Conservation (phyloP, 2,329 filamentous ascomycete species). For the Arthrobotrys iridis region DNA sequence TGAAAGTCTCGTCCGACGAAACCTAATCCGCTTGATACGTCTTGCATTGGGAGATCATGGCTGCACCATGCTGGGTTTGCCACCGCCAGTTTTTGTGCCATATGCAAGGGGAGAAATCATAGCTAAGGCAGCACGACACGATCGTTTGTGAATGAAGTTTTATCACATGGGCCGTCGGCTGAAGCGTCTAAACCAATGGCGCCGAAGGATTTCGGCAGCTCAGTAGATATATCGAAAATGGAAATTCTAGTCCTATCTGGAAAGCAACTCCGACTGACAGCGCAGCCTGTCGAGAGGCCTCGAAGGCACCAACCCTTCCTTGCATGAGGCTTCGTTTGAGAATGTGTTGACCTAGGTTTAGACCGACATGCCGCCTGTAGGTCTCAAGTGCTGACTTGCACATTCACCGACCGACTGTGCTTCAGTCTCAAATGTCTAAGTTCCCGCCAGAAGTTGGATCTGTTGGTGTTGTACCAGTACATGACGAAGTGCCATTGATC, state of each 20-base stretch:
- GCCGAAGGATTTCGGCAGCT: slow-evolving; percentile 4
- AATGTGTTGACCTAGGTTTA: slow-evolving; percentile 36
- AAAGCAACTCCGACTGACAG: slow-evolving; percentile 28
- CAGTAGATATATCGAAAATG: slow-evolving; percentile 17
- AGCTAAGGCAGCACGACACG: slow-evolving; percentile 33
- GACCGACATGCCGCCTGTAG: not conserved
- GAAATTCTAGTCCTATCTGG: slow-evolving; percentile 38
- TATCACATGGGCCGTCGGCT: slow-evolving; percentile 52
- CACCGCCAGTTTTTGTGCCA: slow-evolving; percentile 30
- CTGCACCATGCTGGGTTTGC: slow-evolving; percentile 40
- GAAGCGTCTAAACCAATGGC: slow-evolving; percentile 44
- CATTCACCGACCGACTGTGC: not conserved
- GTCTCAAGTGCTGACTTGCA: not conserved
- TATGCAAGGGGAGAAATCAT: slow-evolving; percentile 13
- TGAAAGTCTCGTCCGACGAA: slow-evolving; percentile 27
- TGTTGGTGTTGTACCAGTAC: slow-evolving; percentile 35
- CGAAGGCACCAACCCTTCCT: slow-evolving; percentile 35
- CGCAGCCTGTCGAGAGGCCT: slow-evolving; percentile 30
- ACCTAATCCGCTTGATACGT: slow-evolving; percentile 22
- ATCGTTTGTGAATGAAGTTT: slow-evolving; percentile 18
- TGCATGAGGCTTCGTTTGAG: slow-evolving; percentile 40
- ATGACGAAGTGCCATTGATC: slow-evolving; percentile 4
- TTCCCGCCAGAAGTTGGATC: slow-evolving; percentile 12
- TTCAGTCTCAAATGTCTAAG: not conserved
- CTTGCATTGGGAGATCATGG: slow-evolving; percentile 35